Conservation (phyloP, 2,329 filamentous ascomycete species). For the Aaosphaeria arxii region DNA sequence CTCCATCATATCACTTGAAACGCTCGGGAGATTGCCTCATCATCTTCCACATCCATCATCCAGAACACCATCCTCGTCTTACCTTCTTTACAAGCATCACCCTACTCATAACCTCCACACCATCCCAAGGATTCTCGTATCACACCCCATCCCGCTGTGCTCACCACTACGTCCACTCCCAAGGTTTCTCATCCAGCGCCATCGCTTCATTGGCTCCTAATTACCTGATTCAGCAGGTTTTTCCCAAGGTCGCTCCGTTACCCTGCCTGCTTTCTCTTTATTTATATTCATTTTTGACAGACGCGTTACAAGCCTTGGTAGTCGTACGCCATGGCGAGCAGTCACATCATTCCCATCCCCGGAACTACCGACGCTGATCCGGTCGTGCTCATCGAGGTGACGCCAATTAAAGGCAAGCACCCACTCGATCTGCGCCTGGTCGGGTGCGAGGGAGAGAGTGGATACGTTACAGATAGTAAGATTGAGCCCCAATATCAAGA, state of each 20-base stretch:
- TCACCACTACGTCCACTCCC: neutral
- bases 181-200: slow-evolving; percentile 6
- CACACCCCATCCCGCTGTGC: slow-evolving; percentile 9
- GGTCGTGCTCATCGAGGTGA: slow-evolving; percentile 60
- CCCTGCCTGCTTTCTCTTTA: neutral
- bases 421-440: slow-evolving; percentile 65
- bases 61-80: neutral
- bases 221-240: slow-evolving; percentile 11
- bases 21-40: slow-evolving; percentile 11
- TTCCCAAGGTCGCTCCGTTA: slow-evolving; percentile 2
- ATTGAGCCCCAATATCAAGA: slow-evolving; percentile 18
- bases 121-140: slow-evolving; percentile 11
- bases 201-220: slow-evolving; percentile 8
- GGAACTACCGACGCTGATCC: slow-evolving; percentile 52
- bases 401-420: slow-evolving; percentile 50
- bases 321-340: slow-evolving; percentile 8
- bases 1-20: slow-evolving; percentile 11
- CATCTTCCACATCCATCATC: neutral
- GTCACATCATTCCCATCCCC: slow-evolving; percentile 54
- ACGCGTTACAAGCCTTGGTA: slow-evolving; percentile 1
- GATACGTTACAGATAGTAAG: slow-evolving; percentile 60
- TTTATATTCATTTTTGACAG: neutral
- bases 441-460: slow-evolving; percentile 64
- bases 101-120: slow-evolving; percentile 3
- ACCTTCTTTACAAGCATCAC: slow-evolving; percentile 10